Evolutionary conservation across 495 filamentous ascomycete species (phyloP).

Genomic region (Annulohypoxylon bovei): DNA sequence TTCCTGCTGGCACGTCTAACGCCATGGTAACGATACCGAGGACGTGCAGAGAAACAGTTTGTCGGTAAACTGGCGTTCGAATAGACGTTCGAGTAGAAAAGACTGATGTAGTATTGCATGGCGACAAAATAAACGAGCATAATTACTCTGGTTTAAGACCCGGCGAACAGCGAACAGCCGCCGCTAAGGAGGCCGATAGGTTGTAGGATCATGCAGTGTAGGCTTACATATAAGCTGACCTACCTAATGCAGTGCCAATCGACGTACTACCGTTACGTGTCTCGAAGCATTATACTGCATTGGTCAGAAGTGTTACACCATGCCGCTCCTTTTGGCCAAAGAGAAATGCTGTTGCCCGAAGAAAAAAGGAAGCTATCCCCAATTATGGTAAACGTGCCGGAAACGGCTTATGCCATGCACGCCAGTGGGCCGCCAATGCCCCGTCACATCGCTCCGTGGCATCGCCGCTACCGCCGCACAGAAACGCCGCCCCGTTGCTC

Average conservation of each 20-base stretch:
- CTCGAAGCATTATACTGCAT: background rate
- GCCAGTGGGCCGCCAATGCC: too few species aligned
- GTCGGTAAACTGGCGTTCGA: background rate
- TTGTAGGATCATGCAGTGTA: background rate
- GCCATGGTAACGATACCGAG: slow-evolving; percentile 5
- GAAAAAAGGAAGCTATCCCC: too few species aligned
- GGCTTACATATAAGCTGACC: background rate
- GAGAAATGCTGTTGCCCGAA: too few species aligned
- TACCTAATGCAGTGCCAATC: background rate
- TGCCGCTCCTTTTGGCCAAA: too few species aligned
- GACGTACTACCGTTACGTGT: background rate
- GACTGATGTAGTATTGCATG: background rate
- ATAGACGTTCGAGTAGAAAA: background rate
- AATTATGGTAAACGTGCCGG: too few species aligned
- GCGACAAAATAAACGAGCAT: background rate
- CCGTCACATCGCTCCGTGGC: too few species aligned
- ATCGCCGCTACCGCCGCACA: too few species aligned
- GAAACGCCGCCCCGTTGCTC: too few species aligned
- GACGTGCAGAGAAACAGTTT: background rate
- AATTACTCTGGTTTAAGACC: background rate
- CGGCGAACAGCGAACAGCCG: background rate
- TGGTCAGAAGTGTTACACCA: background rate
- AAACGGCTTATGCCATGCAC: too few species aligned
- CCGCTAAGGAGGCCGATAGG: background rate
- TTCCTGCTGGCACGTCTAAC: slow-evolving; percentile 20